Base-by-base conservation (phyloP, 2,329 filamentous ascomycete genomes). In the Ceratocystis alfenasii region DNA sequence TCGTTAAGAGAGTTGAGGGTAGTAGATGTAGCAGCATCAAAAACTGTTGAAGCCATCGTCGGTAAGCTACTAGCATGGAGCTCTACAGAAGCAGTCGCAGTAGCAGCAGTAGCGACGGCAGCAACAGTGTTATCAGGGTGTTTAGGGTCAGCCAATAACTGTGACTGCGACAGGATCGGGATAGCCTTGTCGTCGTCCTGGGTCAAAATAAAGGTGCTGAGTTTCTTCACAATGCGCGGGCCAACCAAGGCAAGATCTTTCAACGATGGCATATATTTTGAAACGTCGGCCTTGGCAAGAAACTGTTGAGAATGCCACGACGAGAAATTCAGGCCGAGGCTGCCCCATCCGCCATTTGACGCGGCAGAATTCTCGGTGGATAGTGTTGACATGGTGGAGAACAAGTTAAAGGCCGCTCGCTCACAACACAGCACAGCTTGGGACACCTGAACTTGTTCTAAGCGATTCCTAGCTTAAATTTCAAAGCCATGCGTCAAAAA, bases 191-290 rank as follows among this genome's bases (percentile, higher is more conserved):
- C 45, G 53, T 63, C 61, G n/a, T 64, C 61, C 12, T 53, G 48
- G 10, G 61, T 64, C 45, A 81, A 77, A 66, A 85, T 79, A 70
- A 87, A 82, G n/a, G 82, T 83, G 63, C 86, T 84, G 46, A 87
- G 79, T 73, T 83, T 86, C 74, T 82, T 85, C 41, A 89, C 80
- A 72, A 91, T 84, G 67, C 88, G 81, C 62, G 88, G 88, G 3
- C 88, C 82, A 20, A 83, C 87, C 74, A 84, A 79, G 69, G 89
- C 80, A 61, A 92, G 76, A 71, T 90, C 87, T 73, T 83, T 84
- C 20, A 88, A 75, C 10, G 85, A 85, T 1, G 87, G 86, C 60
- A 82, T 78, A 74, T 83, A 81, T 69, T 80, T 80, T 55, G 83
- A 81, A 68, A 83, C 76, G 74, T 85, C 84, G 68, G 81, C 78